Conservation (phyloP, 805 yeast species). For the Myxozyma mucilagina region DNA sequence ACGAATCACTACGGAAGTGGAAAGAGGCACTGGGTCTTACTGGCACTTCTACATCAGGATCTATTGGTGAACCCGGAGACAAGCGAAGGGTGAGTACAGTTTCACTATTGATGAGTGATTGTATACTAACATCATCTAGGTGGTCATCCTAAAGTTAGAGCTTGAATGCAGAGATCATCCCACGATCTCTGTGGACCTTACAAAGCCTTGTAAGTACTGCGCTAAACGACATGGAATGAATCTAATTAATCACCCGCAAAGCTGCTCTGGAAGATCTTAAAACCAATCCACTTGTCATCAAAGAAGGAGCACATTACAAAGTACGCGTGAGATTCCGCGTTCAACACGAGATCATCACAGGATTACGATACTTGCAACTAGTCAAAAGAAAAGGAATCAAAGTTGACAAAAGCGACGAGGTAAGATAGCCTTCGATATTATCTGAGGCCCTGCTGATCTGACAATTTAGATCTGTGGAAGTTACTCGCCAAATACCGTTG, state of each 20-base stretch:
- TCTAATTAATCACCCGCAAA: not conserved
- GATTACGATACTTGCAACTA: conserved; percentile 79
- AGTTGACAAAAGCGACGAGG: conserved; percentile 82
- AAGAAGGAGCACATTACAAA: conserved; percentile 74
- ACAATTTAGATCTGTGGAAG: conserved; percentile 57
- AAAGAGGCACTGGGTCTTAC: conserved; percentile 79
- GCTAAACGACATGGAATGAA: not conserved
- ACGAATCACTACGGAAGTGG: conserved; percentile 89
- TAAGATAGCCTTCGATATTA: conserved; percentile 36
- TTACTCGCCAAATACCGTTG: conserved; percentile 82
- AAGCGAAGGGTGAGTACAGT: conserved; percentile 45
- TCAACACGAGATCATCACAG: conserved; percentile 89
- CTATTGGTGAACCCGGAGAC: conserved; percentile 70
- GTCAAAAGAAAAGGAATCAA: conserved; percentile 86
- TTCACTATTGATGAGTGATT: not conserved
- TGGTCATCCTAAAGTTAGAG: conserved; percentile 76
- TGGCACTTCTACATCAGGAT: conserved; percentile 10
- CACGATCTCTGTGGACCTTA: conserved; percentile 69
- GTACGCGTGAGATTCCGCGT: conserved; percentile 75
- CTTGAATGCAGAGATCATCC: conserved; percentile 66
- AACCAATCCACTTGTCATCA: conserved; percentile 69
- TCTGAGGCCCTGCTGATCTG: not conserved
- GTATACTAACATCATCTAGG: conserved; percentile 43
- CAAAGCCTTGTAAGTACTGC: conserved; percentile 45
- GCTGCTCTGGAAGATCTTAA: conserved; percentile 58